Evolutionary conservation across 768 basidiomycete genomes (phyloP).

Genomic region (Pulveroboletus ravenelii): DNA sequence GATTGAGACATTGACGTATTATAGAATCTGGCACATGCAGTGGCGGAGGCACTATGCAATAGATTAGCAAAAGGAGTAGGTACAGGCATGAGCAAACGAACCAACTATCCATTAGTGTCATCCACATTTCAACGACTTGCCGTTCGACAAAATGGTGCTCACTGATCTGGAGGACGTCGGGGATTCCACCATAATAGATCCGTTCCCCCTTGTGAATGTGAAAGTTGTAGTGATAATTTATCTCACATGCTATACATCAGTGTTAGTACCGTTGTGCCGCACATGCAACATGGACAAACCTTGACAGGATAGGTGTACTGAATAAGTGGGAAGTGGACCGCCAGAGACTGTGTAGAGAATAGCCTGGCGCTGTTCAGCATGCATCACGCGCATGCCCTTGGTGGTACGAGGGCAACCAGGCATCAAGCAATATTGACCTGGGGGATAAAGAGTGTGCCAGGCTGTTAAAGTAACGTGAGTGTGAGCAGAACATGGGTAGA

Average conservation of each 20-base stretch:
- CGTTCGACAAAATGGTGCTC: slow-evolving; percentile 1
- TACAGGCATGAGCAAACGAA: too few relatives aligned
- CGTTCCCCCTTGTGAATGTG: not conserved
- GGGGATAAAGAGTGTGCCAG: slow-evolving; percentile 4
- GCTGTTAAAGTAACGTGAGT: too few relatives aligned
- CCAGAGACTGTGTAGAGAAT: not conserved
- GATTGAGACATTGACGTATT: too few relatives aligned
- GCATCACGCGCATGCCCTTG: slow-evolving; percentile 6
- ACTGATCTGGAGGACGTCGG: not conserved
- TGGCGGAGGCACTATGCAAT: too few relatives aligned
- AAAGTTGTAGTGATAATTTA: slow-evolving; percentile 6
- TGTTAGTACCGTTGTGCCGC: too few relatives aligned
- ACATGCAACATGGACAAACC: not conserved
- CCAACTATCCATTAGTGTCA: too few relatives aligned
- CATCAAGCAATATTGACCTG: not conserved
- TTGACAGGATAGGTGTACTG: not conserved
- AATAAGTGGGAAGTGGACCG: not conserved
- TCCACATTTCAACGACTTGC: too few relatives aligned
- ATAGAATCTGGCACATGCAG: too few relatives aligned
- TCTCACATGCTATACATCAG: not conserved
- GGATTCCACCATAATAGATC: not conserved
- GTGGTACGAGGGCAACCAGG: not conserved
- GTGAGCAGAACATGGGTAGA: too few relatives aligned
- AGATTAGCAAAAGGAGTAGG: too few relatives aligned
- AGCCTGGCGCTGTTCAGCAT: not conserved